Evolutionary conservation across 2,329 filamentous ascomycete genomes (phyloP).

Genomic region (Falciphora oryzae): DNA sequence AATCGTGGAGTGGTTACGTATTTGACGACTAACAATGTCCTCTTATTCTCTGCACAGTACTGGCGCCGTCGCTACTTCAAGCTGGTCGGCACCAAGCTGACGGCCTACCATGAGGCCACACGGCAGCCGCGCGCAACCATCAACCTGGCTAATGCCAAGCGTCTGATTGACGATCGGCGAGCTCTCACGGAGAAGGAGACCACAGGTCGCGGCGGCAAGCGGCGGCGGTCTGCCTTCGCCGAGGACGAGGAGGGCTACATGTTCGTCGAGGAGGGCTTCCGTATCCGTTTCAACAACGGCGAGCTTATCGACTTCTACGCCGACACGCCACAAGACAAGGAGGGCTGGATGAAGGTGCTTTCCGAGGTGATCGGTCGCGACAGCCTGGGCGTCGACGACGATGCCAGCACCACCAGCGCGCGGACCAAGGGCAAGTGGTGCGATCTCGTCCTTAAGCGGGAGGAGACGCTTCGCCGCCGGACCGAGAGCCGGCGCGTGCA

Average conservation of each 20-base stretch:
- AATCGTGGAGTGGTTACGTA: neutral
- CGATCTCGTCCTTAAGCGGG: slow-evolving; percentile 59
- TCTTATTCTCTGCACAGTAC: slow-evolving; percentile 50
- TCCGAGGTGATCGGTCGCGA: slow-evolving; percentile 61
- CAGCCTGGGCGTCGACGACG: slow-evolving; percentile 40
- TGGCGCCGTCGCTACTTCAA: slow-evolving; percentile 99
- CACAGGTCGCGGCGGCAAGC: slow-evolving; percentile 66
- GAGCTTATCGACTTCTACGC: slow-evolving; percentile 99
- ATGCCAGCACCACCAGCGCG: slow-evolving; percentile 31
- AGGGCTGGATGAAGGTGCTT: slow-evolving; percentile 89
- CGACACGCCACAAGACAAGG: slow-evolving; percentile 80
- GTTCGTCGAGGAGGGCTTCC: slow-evolving; percentile 99
- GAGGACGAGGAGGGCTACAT: slow-evolving; percentile 99
- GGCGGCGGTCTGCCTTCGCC: slow-evolving; percentile 90
- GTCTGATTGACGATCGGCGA: slow-evolving; percentile 87
- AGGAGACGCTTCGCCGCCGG: slow-evolving; percentile 52
- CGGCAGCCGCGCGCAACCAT: slow-evolving; percentile 94
- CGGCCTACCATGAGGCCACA: slow-evolving; percentile 92
- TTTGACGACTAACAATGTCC: slow-evolving; percentile 31
- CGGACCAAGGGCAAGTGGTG: slow-evolving; percentile 57
- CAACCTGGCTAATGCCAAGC: slow-evolving; percentile 87
- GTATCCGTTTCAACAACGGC: slow-evolving; percentile 95
- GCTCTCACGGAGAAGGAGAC: slow-evolving; percentile 80
- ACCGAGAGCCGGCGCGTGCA: slow-evolving; percentile 47
- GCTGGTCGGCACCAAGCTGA: slow-evolving; percentile 82